Evolutionary conservation across 352 stramenopile genomes (phyloP), one percentile per base, ranked within the genome.

Genomic region (Phytophthora lateralis): DNA sequence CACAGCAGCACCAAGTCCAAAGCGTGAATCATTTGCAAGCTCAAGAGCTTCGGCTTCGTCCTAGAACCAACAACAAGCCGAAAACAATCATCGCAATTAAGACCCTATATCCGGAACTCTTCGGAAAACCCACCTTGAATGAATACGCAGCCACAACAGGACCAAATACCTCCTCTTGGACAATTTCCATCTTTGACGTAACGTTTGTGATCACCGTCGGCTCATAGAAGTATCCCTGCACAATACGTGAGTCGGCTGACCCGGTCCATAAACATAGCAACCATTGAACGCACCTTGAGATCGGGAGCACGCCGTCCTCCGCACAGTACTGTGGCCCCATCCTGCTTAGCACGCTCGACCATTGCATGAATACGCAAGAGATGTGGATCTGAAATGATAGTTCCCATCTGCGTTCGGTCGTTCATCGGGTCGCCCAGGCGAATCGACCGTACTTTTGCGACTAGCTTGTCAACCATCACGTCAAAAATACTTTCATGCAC

Each of bases 131-230:
- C 12, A 74, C 63, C 53, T 72, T 77, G 58, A 85, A 85, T 9
- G 67, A 65, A 39, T 76, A 82, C 4, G 52, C 67, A 20, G 47
- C 54, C 11, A 95, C 78, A n/a, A 97, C 82, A 17, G 88, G 88
- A 1, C 91, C 89, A 55, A 97, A 97, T 6, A 97, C 80, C 68
- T 97, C 90, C 66, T 97, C 71, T 61, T 82, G 71, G 0, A 87
- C 86, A 50, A 97, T 95, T 44, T 81, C 89, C 78, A 90, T 91
- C 55, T 76, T 71, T 30, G 66, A 55, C 10, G 62, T 75, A 42
- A 88, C 69, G 53, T 89, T 68, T 18, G 71, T 91, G 20, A 99
- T 70, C 48, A 99, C 82, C 1, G 93, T 98, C 3, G 96, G 93
- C 54, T 87, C 63, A 75, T 96, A 98, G 65, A 97, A 99, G 48